phyloP scores from a whole-genome alignment of 2,329 filamentous ascomycete species.

The Lasiodiplodia sp. region DNA sequence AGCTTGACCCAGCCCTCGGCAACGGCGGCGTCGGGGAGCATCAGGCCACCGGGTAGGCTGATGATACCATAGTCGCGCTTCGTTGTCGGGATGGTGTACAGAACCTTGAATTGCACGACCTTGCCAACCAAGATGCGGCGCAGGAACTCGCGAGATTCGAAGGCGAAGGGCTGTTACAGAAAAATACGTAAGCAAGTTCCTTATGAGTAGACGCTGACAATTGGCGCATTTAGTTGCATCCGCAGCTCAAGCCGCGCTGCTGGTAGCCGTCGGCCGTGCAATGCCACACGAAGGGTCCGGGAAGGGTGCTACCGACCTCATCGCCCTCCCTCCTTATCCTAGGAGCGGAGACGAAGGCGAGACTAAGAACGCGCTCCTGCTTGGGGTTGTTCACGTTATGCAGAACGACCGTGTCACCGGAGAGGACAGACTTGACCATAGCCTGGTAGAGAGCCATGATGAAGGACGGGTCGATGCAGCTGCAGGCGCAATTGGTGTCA shows the following conservation, averaged over 20 bases:
- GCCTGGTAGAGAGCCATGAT: slow-evolving; percentile 41
- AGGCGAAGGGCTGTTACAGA: slow-evolving; percentile 71
- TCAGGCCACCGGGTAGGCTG: slow-evolving; percentile 63
- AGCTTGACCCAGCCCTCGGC: slow-evolving; percentile 93
- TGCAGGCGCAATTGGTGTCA: slow-evolving; percentile 23
- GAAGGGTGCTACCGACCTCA: slow-evolving; percentile 61
- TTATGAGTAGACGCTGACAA: background rate
- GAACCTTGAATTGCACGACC: slow-evolving; percentile 80
- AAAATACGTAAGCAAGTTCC: background rate
- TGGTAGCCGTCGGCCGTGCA: background rate
- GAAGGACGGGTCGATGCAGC: slow-evolving; percentile 11
- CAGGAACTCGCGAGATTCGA: slow-evolving; percentile 92
- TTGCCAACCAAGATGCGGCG: slow-evolving; percentile 86
- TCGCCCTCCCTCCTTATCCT: slow-evolving; percentile 87
- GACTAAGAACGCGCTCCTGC: slow-evolving; percentile 84
- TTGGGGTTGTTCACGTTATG: slow-evolving; percentile 80
- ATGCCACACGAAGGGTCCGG: background rate
- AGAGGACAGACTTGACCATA: slow-evolving; percentile 87
- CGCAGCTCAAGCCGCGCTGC: background rate
- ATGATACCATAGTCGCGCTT: slow-evolving; percentile 89
- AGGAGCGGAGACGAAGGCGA: slow-evolving; percentile 91
- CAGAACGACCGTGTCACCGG: slow-evolving; percentile 89
- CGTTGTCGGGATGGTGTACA: slow-evolving; percentile 83
- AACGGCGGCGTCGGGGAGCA: slow-evolving; percentile 82
- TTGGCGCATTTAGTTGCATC: background rate